Evolutionary conservation across 73 alveolate species (phyloP).

Genomic region (Paramecium pentaurelia): DNA sequence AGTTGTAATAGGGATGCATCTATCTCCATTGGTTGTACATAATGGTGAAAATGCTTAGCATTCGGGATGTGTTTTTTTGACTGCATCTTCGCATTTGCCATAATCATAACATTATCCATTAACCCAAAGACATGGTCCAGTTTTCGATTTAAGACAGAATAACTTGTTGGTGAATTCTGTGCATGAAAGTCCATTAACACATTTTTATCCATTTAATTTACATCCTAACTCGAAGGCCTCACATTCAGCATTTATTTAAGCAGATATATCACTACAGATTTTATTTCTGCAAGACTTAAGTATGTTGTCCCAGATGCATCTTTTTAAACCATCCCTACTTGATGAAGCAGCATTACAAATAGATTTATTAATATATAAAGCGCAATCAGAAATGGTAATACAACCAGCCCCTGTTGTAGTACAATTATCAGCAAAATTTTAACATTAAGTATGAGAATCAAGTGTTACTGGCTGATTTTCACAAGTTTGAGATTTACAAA

Average conservation of each 20-base stretch:
- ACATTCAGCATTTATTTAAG: not conserved
- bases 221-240: not conserved
- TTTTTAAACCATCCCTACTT: not conserved
- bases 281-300: not conserved
- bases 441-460: not conserved
- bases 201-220: not conserved
- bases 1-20: not conserved
- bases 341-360: not conserved
- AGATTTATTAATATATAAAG: not conserved
- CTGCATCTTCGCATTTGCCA: not conserved
- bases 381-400: not conserved
- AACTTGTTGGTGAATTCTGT: not conserved
- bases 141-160: not conserved
- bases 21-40: slow-evolving; percentile 33
- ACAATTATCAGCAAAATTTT: not conserved
- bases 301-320: not conserved
- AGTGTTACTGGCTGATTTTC: not conserved
- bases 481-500: not conserved
- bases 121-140: not conserved
- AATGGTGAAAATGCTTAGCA: not conserved
- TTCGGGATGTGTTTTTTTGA: not conserved
- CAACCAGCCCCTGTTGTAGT: slow-evolving; percentile 32
- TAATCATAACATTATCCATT: not conserved
- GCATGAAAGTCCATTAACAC: not conserved
- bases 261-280: not conserved